Evolutionary conservation across 2,329 filamentous ascomycete species (phyloP).

Genomic region (Erysiphe pulchra): DNA sequence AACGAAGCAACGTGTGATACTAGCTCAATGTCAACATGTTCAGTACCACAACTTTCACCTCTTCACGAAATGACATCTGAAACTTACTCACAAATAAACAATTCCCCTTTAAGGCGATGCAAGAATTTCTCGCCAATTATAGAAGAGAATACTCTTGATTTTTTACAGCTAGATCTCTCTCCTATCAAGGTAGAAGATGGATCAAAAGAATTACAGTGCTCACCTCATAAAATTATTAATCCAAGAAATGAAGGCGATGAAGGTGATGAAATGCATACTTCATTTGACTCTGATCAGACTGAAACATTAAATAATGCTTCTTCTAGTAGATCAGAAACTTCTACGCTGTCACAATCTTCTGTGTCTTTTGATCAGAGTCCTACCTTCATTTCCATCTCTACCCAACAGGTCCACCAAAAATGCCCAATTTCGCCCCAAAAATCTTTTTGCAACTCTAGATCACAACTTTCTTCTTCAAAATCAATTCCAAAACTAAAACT

Average conservation of each 20-base stretch:
- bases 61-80: constrained; percentile 2
- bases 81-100: neutral
- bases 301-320: neutral
- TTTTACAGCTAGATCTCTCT: constrained; percentile 15
- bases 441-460: neutral
- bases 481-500: constrained; percentile 6
- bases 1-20: too few species aligned
- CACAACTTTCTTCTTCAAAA: neutral
- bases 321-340: neutral
- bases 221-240: too few species aligned
- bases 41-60: too few species aligned
- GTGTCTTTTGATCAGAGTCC: neutral
- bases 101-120: too few species aligned
- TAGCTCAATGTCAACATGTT: too few species aligned
- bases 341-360: neutral
- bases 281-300: neutral
- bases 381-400: constrained; percentile 2
- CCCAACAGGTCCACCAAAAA: neutral
- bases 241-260: neutral
- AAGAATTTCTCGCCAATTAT: constrained; percentile 10
- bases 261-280: neutral
- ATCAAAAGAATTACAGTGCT: too few species aligned
- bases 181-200: neutral
- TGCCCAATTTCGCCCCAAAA: neutral
- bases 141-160: constrained; percentile 22